Conservation (phyloP, 495 filamentous ascomycete species). For the Letharia lupina region DNA sequence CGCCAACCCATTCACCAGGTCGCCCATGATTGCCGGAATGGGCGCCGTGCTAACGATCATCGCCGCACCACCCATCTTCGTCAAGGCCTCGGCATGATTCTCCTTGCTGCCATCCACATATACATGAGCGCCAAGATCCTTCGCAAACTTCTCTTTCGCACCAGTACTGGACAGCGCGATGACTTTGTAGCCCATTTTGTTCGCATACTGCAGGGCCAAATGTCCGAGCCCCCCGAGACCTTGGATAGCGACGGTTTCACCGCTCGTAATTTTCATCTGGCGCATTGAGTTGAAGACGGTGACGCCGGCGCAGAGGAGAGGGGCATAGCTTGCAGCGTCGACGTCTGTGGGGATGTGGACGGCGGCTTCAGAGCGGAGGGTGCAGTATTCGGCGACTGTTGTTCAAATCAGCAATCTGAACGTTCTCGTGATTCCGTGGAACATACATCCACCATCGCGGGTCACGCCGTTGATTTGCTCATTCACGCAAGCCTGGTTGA, state of each 20-base stretch:
- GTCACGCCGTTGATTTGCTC: conserved; percentile 45
- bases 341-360: conserved; percentile 47
- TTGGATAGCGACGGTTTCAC: conserved; percentile 52
- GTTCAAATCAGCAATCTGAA: background rate
- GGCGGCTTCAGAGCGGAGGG: conserved; percentile 51
- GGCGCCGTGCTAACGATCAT: conserved; percentile 55
- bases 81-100: conserved; percentile 42
- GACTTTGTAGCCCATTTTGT: conserved; percentile 54
- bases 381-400: conserved; percentile 52
- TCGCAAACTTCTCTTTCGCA: conserved; percentile 50
- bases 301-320: conserved; percentile 61
- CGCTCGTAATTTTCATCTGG: conserved; percentile 44
- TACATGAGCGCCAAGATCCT: conserved; percentile 51
- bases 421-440: conserved; percentile 21
- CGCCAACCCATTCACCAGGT: conserved; percentile 43
- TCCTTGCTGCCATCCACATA: conserved; percentile 52
- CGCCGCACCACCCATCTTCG: conserved; percentile 50
- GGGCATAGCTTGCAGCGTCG: conserved; percentile 50
- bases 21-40: conserved; percentile 42
- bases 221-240: conserved; percentile 60
- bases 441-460: conserved; percentile 41
- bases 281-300: conserved; percentile 63
- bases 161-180: conserved; percentile 49
- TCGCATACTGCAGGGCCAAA: conserved; percentile 56
- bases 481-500: conserved; percentile 40